phyloP scores from a whole-genome alignment of 176 grass and related monocot species.

The Pharus latifolius region DNA sequence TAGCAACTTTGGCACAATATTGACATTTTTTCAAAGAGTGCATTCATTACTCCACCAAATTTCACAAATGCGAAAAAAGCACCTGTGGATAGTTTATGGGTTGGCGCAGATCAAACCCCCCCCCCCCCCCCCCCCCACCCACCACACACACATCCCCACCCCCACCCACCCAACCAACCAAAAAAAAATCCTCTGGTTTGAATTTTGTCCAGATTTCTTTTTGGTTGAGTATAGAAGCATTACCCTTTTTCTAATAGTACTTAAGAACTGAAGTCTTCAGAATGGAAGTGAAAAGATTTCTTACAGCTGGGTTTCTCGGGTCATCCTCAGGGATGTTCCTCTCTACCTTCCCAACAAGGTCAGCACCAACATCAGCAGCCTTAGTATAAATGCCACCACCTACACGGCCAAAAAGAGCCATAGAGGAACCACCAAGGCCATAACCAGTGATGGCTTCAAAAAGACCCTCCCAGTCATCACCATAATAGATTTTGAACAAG shows the following conservation, averaged over 20 bases:
- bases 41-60: too few relatives aligned
- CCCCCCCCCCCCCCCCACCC: too few relatives aligned
- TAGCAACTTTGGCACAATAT: not conserved
- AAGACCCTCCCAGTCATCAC: slow-evolving; percentile 69
- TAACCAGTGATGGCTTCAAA: slow-evolving; percentile 66
- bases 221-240: too few relatives aligned
- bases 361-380: slow-evolving; percentile 67
- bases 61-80: too few relatives aligned
- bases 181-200: too few relatives aligned
- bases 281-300: not conserved
- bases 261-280: not conserved
- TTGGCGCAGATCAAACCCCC: too few relatives aligned
- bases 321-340: slow-evolving; percentile 61
- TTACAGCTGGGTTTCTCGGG: slow-evolving; percentile 66
- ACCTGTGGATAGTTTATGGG: too few relatives aligned
- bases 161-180: too few relatives aligned
- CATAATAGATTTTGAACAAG: slow-evolving; percentile 53
- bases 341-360: slow-evolving; percentile 63
- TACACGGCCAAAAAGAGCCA: slow-evolving; percentile 63
- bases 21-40: not conserved
- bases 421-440: slow-evolving; percentile 60
- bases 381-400: slow-evolving; percentile 72
- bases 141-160: too few relatives aligned
- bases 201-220: too few relatives aligned
- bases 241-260: not conserved